Base-by-base conservation (phyloP, 176 grass and related monocot species). In the Aegilops tauschii region DNA sequence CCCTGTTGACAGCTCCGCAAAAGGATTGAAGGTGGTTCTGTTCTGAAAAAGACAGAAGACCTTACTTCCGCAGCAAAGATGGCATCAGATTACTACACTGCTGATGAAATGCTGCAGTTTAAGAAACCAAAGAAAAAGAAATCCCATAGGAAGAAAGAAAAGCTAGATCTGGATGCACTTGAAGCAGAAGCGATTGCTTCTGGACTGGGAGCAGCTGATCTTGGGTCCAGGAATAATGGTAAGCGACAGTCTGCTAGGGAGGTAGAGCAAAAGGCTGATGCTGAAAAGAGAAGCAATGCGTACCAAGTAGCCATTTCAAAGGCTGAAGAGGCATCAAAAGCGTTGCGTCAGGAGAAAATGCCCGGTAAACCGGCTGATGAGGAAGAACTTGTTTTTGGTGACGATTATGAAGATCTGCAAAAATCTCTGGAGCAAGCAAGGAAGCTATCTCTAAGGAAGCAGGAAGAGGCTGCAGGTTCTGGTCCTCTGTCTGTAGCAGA, bases 61-160 rank as follows among this genome's bases (percentile, higher is more conserved):
- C 87, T 94, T 82, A 93, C 82, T 62, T 83, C 90, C 18, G 49
- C 73, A 84, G 82, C 73, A 20, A 98, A 93, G 88, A 80, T 72
- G 36, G 35, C 77, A 71, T 94, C 97, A 87, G 94, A 94, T 70
- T 99, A 99, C 86, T 98, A 92, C 73, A 91, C 92, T 21, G 80
- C 86, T 49, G 90, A 96, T 21, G 94, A 96, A 90, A 96, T 98
- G 97, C 84, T 98, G 83, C 85, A 89, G 80, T 99, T 98, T 80
- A 94, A 94, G 80, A 98, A 96, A 87, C 97, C 97, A 76, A 99
- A 96, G 92, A 98, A 99, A 86, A 99, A 99, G 89, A 99, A 98
- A 89, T 99, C 90, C 17, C 73, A 96, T 81, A 92, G 97, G 44
- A 99, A 96, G 86, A 99, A 96, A 85, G 94, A 91, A 71, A 99